A percentile compares a stretch with the other conserved stretches of the same genome.
Evolutionary conservation across 208 protist genomes (phyloP).

Genomic region (Angomonas ambiguus): DNA sequence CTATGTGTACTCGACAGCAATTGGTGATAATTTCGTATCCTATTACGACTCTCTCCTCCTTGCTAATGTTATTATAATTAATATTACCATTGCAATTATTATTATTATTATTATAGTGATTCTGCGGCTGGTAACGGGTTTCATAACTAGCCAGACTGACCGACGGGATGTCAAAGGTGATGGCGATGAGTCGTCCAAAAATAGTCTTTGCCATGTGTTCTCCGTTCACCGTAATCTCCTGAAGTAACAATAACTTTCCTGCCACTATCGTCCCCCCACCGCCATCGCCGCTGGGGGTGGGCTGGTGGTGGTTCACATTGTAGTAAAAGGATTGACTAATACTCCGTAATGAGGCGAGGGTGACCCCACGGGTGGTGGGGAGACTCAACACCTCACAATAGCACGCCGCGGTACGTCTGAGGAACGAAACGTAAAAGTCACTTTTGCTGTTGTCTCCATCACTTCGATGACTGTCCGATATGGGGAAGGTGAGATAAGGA

Average conservation of each 20-base stretch:
- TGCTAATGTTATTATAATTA: too few species aligned
- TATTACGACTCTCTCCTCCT: slow-evolving; percentile 13
- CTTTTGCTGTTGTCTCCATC: background rate
- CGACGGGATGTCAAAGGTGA: background rate
- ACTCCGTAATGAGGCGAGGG: background rate
- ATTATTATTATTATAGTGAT: background rate
- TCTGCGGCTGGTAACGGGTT: background rate
- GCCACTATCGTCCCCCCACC: too few species aligned
- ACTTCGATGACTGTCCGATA: background rate
- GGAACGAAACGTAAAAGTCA: background rate
- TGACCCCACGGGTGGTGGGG: background rate
- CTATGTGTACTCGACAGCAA: background rate
- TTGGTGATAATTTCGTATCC: slow-evolving; percentile 7
- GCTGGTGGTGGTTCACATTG: background rate
- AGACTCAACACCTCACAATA: background rate
- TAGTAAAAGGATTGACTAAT: too few species aligned
- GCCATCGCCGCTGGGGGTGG: too few species aligned
- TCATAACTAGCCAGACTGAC: background rate
- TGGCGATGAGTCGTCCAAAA: background rate
- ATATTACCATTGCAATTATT: background rate
- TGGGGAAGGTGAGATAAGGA: background rate
- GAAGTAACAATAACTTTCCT: background rate
- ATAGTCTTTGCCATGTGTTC: background rate
- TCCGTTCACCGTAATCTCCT: background rate
- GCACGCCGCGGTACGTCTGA: background rate